Percentiles rank a stretch among this genome's conserved stretches.
These are phyloP conservation scores for Thozetella sp. DNA, from an alignment of 495 filamentous ascomycete species.

Conservation along the genomic window DNA sequence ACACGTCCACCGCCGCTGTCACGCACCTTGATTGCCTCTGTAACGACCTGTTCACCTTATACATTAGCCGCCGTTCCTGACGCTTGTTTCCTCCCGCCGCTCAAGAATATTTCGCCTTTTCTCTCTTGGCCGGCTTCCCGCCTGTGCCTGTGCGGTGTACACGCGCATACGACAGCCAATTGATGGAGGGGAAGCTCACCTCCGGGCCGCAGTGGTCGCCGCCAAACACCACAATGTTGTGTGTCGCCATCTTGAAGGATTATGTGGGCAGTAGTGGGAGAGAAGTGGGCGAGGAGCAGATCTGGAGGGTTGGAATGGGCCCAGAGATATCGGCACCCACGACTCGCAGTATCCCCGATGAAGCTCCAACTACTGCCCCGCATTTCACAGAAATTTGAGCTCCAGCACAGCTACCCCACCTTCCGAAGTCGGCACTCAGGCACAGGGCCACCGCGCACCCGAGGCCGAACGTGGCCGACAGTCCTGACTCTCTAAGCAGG, in stretches of 20 bases:
- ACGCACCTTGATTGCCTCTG: conserved; percentile 83
- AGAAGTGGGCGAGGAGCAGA: not conserved
- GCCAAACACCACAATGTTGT: conserved; percentile 70
- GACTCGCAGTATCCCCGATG: not conserved
- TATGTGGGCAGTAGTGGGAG: not conserved
- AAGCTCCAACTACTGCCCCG: conserved; percentile 12
- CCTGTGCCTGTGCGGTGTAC: not conserved
- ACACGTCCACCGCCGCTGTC: not conserved
- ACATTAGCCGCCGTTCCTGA: not conserved
- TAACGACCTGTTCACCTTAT: conserved; percentile 38
- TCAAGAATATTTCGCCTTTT: conserved; percentile 1
- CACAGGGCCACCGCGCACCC: not conserved
- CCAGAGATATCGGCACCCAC: not conserved
- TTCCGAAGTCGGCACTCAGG: conserved; percentile 27
- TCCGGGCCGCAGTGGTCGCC: conserved; percentile 97
- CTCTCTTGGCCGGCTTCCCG: not conserved
- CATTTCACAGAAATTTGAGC: conserved; percentile 12
- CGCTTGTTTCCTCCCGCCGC: not conserved
- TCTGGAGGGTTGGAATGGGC: not conserved
- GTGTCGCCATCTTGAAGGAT: conserved; percentile 40
- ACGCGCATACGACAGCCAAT: not conserved
- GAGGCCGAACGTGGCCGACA: not conserved
- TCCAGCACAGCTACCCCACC: conserved; percentile 21
- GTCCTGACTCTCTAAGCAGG: not conserved
- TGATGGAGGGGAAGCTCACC: conserved; percentile 48